Conservation (phyloP, 2,329 filamentous ascomycete species). For the Remersonia thermophila region DNA sequence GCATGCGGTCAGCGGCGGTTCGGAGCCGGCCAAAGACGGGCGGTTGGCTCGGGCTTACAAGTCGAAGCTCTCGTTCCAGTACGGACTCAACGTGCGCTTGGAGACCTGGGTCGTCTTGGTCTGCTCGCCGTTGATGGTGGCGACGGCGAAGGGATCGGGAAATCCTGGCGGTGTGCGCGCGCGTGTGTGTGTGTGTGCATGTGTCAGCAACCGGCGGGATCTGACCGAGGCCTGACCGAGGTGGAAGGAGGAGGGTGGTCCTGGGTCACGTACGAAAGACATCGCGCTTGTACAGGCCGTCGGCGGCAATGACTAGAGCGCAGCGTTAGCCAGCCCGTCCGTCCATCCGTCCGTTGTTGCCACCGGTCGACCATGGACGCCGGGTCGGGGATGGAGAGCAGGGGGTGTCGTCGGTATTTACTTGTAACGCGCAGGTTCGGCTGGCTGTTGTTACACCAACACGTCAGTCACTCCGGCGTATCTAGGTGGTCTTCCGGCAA, state of each 20-base stretch:
- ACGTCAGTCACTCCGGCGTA: too few species aligned
- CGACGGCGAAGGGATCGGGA: conserved; percentile 93
- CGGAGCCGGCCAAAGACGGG: neutral
- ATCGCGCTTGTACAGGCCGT: conserved; percentile 98
- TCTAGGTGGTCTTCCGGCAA: too few species aligned
- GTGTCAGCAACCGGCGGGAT: conserved; percentile 7
- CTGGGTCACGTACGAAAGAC: conserved; percentile 82
- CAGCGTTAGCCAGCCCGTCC: conserved; percentile 22
- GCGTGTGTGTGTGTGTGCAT: too few species aligned
- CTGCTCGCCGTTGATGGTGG: conserved; percentile 94
- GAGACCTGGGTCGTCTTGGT: conserved; percentile 96
- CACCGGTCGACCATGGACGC: too few species aligned
- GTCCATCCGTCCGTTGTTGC: too few species aligned
- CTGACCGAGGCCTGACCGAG: neutral
- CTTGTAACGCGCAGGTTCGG: conserved; percentile 89
- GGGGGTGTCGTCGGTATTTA: conserved; percentile 33
- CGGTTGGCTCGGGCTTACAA: conserved; percentile 52
- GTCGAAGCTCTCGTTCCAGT: conserved; percentile 99
- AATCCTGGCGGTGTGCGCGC: conserved; percentile 67
- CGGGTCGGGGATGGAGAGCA: too few species aligned
- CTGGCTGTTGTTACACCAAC: conserved; percentile 39
- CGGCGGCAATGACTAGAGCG: conserved; percentile 81
- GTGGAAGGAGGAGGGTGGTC: too few species aligned
- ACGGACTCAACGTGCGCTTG: conserved; percentile 96
- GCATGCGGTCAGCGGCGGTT: conserved; percentile 8